Base-by-base conservation (phyloP, 768 basidiomycete species). In the Lepiota subincarnata region DNA sequence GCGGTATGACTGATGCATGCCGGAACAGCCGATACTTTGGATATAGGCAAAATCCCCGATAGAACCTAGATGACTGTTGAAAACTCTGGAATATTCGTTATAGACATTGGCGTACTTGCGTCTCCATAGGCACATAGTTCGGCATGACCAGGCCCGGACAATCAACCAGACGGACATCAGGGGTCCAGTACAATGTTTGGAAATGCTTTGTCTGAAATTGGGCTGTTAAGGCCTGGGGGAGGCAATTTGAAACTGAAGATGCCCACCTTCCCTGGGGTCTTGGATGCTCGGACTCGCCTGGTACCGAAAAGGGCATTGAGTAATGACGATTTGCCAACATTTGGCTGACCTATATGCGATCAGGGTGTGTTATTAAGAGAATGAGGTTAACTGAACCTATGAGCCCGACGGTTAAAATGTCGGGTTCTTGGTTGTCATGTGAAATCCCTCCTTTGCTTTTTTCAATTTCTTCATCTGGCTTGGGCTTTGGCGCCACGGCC, bases 81-180 rank as follows among this genome's bases (percentile, higher is more conserved):
- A 10, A 24, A 31, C n/a, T 12, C 3, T 48, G 50, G 50, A 43
- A 31, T 36, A 40, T 22, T 12, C 22, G 34, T 45, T 19, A 36
- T 8, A 26, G n/a, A 52, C 50, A 55, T 49, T 48, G 20, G 60
- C 66, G 16, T 59, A 84, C 88, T 73, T 95, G 92, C 64, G 85
- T 79, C 66, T 93, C 90, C 83, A 92, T 83, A 7, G 85, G 89
- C 4, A 87, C 80, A 60, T 78, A 77, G 56, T 84, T 87, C 7
- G 96, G 96, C 76, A 96, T 85, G 2, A 98, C 92, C 13, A 98
- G 80, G 8, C 96, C 96, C 0, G 96, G 96, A 62, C 96, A 98
- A 68, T 98, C 96, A 35, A 93, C 92, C 7, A 98, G 78, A 42
- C 92, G 87, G 56, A 98, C 80, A 56, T 92, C 84, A 1, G 78